A percentile compares a stretch with the other conserved stretches of the same genome.
phyloP scores from a whole-genome alignment of 345 rosid genomes.

The Turnera subulata region DNA sequence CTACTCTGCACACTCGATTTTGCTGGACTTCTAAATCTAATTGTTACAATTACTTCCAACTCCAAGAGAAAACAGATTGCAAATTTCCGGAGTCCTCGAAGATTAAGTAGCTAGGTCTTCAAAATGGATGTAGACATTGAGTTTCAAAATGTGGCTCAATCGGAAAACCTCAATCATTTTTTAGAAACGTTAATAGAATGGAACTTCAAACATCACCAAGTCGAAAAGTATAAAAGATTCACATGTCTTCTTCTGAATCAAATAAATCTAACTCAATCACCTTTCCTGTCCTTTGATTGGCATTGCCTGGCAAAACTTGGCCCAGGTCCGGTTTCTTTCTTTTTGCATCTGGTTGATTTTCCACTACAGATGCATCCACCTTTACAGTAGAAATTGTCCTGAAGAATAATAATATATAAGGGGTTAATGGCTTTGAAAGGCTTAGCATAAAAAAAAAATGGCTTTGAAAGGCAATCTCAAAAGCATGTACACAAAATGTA shows the following conservation, averaged over 20 bases:
- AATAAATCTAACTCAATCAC: conserved; percentile 62
- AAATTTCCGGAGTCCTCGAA: too few species aligned
- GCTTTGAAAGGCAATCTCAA: background rate
- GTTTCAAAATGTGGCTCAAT: too few species aligned
- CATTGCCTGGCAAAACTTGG: conserved; percentile 21
- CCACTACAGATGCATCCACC: conserved; percentile 22
- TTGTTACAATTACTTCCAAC: too few species aligned
- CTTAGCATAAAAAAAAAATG: too few species aligned
- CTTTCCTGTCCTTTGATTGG: conserved; percentile 34
- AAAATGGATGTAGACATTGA: too few species aligned
- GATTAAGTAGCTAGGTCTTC: too few species aligned
- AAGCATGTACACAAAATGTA: background rate
- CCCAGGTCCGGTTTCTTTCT: conserved; percentile 39
- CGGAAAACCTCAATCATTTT: too few species aligned
- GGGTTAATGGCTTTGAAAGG: conserved; percentile 11
- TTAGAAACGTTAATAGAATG: background rate
- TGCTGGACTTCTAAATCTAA: too few species aligned
- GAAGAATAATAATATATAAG: conserved; percentile 18
- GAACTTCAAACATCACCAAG: background rate
- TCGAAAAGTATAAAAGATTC: conserved; percentile 3
- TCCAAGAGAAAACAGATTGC: too few species aligned
- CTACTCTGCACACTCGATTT: too few species aligned
- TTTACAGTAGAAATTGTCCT: conserved; percentile 52
- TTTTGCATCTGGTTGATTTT: conserved; percentile 36
- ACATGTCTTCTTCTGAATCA: conserved; percentile 68